These are phyloP conservation scores for Potentilla sterilis DNA, from an alignment of 306 rosid genomes.

Conservation along the genomic window DNA sequence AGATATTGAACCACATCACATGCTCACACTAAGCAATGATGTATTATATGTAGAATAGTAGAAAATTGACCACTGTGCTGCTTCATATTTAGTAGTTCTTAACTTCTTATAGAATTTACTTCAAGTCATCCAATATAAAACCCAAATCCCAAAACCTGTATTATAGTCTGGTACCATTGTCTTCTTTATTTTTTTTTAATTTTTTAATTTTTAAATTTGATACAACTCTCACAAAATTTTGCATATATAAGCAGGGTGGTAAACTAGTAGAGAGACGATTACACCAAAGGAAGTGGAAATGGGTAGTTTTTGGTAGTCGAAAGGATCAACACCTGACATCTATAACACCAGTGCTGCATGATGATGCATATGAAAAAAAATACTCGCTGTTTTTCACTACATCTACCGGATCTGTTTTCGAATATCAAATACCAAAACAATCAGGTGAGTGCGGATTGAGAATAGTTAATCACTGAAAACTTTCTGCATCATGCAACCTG, in stretches of 20 bases:
- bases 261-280: constrained; percentile 77
- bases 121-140: not conserved
- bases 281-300: constrained; percentile 91
- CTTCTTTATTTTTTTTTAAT: not conserved
- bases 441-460: constrained; percentile 46
- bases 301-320: constrained; percentile 83
- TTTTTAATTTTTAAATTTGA: not conserved
- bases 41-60: not conserved
- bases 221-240: not conserved
- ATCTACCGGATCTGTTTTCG: constrained; percentile 66
- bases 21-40: not conserved
- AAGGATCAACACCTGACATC: constrained; percentile 65
- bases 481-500: not conserved
- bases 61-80: not conserved
- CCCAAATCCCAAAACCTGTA: not conserved
- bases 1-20: not conserved
- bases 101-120: not conserved
- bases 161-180: not conserved
- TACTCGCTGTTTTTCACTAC: constrained; percentile 70
- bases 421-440: constrained; percentile 55
- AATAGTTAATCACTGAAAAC: not conserved
- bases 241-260: constrained; percentile 52
- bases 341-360: constrained; percentile 49
- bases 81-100: not conserved
- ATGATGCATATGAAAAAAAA: constrained; percentile 50